phyloP scores from a whole-genome alignment of 75 land plant genomes.

The Pseudotsuga menziesii region DNA sequence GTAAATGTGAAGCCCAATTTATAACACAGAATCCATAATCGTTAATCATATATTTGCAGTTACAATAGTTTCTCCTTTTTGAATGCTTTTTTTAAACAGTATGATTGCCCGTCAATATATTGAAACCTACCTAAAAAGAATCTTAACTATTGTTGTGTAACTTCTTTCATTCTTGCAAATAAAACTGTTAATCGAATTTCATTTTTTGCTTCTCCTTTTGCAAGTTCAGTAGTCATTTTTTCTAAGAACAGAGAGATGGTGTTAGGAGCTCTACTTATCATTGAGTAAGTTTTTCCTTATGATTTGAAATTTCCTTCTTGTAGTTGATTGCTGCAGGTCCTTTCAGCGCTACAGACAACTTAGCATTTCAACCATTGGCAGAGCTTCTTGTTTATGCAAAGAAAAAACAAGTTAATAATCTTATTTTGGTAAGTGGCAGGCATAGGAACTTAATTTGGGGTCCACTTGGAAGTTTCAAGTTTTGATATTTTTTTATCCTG shows the following conservation, averaged over 20 bases:
- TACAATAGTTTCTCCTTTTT: neutral
- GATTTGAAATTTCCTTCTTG: slow-evolving; percentile 10
- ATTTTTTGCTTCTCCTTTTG: neutral
- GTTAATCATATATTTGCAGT: neutral
- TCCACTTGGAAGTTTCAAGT: neutral
- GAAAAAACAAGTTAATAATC: slow-evolving; percentile 70
- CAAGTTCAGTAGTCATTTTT: neutral
- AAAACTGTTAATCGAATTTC: neutral
- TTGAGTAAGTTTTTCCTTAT: neutral
- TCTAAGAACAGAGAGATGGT: neutral
- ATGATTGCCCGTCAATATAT: neutral
- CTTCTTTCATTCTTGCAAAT: neutral
- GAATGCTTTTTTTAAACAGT: neutral
- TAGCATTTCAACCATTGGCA: slow-evolving; percentile 78
- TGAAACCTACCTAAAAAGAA: neutral
- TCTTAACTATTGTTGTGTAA: neutral
- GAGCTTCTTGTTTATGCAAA: slow-evolving; percentile 77
- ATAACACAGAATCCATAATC: neutral
- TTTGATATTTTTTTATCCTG: neutral
- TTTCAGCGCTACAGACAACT: slow-evolving; percentile 84
- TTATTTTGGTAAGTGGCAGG: slow-evolving; percentile 54
- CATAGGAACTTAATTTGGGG: neutral
- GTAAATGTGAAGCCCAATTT: neutral
- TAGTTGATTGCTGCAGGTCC: slow-evolving; percentile 97
- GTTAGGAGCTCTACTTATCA: neutral